Evolutionary conservation across 2,329 filamentous ascomycete species (phyloP).

Genomic region (Stagonosporopsis rhizophila): DNA sequence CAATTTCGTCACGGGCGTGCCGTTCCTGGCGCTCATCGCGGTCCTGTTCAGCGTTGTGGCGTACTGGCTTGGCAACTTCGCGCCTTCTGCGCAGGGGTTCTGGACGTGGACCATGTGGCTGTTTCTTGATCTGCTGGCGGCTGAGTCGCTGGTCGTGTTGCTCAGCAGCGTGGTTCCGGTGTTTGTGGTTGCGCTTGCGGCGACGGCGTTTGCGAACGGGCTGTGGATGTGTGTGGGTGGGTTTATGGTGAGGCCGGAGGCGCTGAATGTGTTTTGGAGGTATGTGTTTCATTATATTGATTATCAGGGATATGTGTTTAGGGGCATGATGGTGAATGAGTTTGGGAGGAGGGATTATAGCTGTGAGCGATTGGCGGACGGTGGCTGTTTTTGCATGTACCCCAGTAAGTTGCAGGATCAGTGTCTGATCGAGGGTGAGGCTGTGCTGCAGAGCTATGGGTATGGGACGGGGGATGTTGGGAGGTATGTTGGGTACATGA

Average conservation of each 20-base stretch:
- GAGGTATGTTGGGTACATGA: conserved; percentile 77
- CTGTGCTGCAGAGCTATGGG: conserved; percentile 73
- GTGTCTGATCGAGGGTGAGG: conserved; percentile 74
- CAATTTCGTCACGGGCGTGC: conserved; percentile 83
- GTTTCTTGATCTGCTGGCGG: conserved; percentile 82
- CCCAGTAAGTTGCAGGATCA: conserved; percentile 65
- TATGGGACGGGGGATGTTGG: conserved; percentile 70
- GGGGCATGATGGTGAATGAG: conserved; percentile 94
- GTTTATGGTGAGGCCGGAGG: conserved; percentile 76
- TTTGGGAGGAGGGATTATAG: conserved; percentile 70
- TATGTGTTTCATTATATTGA: conserved; percentile 91
- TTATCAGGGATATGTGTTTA: conserved; percentile 85
- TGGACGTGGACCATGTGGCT: conserved; percentile 84
- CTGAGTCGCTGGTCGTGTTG: conserved; percentile 82
- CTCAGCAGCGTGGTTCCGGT: conserved; percentile 75
- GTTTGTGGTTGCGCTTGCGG: conserved; percentile 79
- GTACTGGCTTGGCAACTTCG: conserved; percentile 84
- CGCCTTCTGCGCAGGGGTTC: conserved; percentile 69
- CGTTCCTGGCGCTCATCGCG: conserved; percentile 80
- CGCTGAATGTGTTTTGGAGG: conserved; percentile 82
- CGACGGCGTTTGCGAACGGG: conserved; percentile 85
- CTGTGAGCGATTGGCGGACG: conserved; percentile 55
- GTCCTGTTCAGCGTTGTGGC: conserved; percentile 76
- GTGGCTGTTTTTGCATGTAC: conserved; percentile 74
- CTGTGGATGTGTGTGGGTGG: conserved; percentile 89